Evolutionary conservation across 108 stramenopile species (phyloP).

Genomic region (Epipyxis sp.): DNA sequence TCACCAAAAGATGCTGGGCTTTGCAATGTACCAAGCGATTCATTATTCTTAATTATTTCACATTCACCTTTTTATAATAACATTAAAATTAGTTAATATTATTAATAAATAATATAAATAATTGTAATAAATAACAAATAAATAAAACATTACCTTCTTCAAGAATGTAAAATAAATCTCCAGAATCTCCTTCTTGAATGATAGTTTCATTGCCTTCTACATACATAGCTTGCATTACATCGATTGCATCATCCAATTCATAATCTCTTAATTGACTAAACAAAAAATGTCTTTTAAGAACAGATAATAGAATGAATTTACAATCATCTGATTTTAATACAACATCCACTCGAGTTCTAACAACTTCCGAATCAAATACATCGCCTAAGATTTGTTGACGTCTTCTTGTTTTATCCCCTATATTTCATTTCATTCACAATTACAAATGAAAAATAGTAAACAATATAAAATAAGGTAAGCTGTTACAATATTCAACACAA

Average conservation of each 20-base stretch:
- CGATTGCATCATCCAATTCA: slow-evolving; percentile 44
- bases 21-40: background rate
- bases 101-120: too few species aligned
- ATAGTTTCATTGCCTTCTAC: background rate
- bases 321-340: slow-evolving; percentile 29
- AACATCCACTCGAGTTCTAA: slow-evolving; percentile 2
- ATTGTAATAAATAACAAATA: slow-evolving; percentile 11
- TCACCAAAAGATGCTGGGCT: slow-evolving; percentile 19
- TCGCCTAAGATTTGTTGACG: slow-evolving; percentile 35
- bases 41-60: background rate
- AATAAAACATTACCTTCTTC: slow-evolving; percentile 33
- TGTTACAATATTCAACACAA: too few species aligned
- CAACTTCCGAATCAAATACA: background rate
- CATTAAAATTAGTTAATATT: too few species aligned
- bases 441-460: too few species aligned
- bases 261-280: slow-evolving; percentile 42
- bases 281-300: slow-evolving; percentile 47
- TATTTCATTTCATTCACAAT: background rate
- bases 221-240: slow-evolving; percentile 35
- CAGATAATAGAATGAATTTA: slow-evolving; percentile 27
- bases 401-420: background rate
- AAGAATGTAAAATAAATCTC: slow-evolving; percentile 30
- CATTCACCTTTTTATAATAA: too few species aligned
- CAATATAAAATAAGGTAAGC: too few species aligned
- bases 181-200: slow-evolving; percentile 24